Conservation (phyloP, 441 rosid genomes). For the Bocquillonia castaneifolia region DNA sequence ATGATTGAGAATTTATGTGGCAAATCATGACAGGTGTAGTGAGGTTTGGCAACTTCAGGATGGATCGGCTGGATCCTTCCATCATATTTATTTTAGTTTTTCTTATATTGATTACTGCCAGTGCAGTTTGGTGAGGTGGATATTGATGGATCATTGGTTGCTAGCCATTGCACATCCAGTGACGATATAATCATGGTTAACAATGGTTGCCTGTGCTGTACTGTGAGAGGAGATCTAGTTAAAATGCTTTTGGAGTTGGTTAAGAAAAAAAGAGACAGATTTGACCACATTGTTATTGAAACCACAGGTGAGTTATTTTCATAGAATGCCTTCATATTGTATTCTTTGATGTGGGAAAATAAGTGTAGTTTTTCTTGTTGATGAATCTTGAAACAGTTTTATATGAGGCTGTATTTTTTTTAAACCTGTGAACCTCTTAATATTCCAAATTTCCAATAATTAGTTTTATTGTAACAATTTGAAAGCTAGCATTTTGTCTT, state of each 20-base stretch:
- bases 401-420: background rate
- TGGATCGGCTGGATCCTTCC: background rate
- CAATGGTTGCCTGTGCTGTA: slow-evolving; percentile 75
- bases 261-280: slow-evolving; percentile 46
- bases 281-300: slow-evolving; percentile 75
- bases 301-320: slow-evolving; percentile 47
- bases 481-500: background rate
- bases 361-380: background rate
- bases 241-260: slow-evolving; percentile 70
- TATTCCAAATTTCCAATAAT: background rate
- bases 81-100: background rate
- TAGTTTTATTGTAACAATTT: background rate
- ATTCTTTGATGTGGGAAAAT: background rate
- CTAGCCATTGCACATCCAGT: slow-evolving; percentile 60
- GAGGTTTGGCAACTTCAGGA: background rate
- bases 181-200: slow-evolving; percentile 69
- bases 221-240: slow-evolving; percentile 67
- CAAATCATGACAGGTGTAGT: background rate
- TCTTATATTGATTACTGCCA: slow-evolving; percentile 7
- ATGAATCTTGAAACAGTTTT: background rate
- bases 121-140: slow-evolving; percentile 74
- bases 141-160: slow-evolving; percentile 73
- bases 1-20: background rate
- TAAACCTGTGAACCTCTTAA: background rate
- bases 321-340: background rate